Percentiles rank a stretch among this genome's conserved stretches.
These are phyloP conservation scores for Penicillium argentinense DNA, from an alignment of 495 filamentous ascomycete species.

Conservation along the genomic window DNA sequence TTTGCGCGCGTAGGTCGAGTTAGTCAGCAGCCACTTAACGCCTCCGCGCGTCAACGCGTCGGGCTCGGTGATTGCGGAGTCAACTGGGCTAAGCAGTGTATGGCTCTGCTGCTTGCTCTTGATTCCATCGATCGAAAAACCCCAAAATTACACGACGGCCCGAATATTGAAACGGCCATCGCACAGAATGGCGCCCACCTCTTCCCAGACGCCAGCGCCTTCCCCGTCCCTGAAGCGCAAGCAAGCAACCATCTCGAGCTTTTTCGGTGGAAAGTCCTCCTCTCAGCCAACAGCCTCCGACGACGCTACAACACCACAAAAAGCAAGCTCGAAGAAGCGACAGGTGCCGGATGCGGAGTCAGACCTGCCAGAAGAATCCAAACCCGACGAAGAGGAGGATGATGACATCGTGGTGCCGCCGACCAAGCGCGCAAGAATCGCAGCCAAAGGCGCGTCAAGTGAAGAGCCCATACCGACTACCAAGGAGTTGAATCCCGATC, in stretches of 20 bases:
- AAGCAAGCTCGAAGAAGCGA: conserved; percentile 15
- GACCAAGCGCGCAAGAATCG: conserved; percentile 37
- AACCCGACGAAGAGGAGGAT: conserved; percentile 31
- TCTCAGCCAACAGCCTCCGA: conserved; percentile 16
- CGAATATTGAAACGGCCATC: background rate
- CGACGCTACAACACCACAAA: conserved; percentile 6
- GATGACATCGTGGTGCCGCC: conserved; percentile 43
- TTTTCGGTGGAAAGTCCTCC: conserved; percentile 69
- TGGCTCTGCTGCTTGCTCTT: too few species aligned
- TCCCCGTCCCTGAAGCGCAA: conserved; percentile 53
- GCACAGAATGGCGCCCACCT: conserved; percentile 33
- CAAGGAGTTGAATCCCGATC: background rate
- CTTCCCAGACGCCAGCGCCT: conserved; percentile 42
- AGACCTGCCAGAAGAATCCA: conserved; percentile 23
- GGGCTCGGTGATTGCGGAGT: conserved; percentile 10
- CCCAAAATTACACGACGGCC: background rate
- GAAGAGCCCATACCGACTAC: conserved; percentile 15
- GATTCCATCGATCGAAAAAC: background rate
- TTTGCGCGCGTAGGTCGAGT: conserved; percentile 6
- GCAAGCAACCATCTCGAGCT: conserved; percentile 82
- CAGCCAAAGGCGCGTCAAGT: conserved; percentile 12
- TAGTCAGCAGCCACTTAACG: conserved; percentile 28
- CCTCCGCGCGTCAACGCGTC: conserved; percentile 21
- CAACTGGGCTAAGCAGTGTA: too few species aligned
- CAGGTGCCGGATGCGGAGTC: conserved; percentile 9